Evolutionary conservation across 768 basidiomycete genomes (phyloP), one percentile per base, ranked within the genome.

Genomic region (Lentinula detonsa): DNA sequence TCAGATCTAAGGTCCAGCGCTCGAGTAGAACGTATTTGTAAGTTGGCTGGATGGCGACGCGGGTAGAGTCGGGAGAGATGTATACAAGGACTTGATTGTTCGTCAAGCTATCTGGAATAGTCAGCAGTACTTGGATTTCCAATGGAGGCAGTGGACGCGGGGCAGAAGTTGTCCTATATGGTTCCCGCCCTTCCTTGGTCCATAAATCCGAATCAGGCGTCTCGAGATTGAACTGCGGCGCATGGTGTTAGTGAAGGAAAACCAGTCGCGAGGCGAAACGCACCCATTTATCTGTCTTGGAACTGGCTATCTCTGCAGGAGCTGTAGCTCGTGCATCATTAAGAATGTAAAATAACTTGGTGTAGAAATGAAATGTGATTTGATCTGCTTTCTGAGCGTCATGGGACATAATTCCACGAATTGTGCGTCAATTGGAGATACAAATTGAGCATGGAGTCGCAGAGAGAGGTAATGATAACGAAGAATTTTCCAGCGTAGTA

Each of bases 211-310:
- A 80, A 73, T 91, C 87, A 21, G 86, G 87, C 1, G 85, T 90
- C 73, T 91, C 90, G 57, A 92, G 76, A 72, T 91, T 92, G 79
- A 92, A 92, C 91, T 92, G 59, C 18, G 61, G 42, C 61, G 57
- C 11, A 35, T 31, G 31, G 42, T 23, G 46, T 28, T 33, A 31
- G 13, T 50, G 35, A 4, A 57, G 40, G n/a, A 60, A 59, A 49
- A 50, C 53, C 42, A 40, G 31, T 11, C 23, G 28, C 13, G 42
- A 28, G 1, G 18, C 45, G 18, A 8, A 7, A 76, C 89, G 62
- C 54, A 92, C 90, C 91, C 91, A 93, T 82, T 90, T 92, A 70
- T 93, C 91, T 49, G 81, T 73, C 76, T 83, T 90, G 42, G 75
- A 72, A 63, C 73, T 75, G 35, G 67, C 64, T 33, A 34, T 40